Evolutionary conservation across 768 basidiomycete species (phyloP).

Genomic region (Phlebiopsis gigantea): DNA sequence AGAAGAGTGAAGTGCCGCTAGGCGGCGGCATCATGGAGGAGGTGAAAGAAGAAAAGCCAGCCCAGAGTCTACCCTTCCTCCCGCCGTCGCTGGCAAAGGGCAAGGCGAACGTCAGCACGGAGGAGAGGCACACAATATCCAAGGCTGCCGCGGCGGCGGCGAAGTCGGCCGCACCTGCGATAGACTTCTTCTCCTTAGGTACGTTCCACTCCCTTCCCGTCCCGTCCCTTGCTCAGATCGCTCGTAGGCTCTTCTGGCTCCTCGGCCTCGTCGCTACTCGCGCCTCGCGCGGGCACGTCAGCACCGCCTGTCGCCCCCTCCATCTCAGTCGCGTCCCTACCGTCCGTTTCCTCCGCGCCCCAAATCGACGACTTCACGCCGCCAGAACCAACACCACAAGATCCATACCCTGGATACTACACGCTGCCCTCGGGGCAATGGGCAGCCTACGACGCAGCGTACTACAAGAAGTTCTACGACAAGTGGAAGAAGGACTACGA

Average conservation of each 20-base stretch:
- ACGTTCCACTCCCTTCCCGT: conserved; percentile 22
- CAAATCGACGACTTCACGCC: conserved; percentile 59
- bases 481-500: conserved; percentile 75
- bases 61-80: conserved; percentile 37
- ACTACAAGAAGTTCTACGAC: conserved; percentile 62
- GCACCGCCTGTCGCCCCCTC: conserved; percentile 19
- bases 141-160: conserved; percentile 7
- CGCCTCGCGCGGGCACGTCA: background rate
- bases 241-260: background rate
- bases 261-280: conserved; percentile 12
- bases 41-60: conserved; percentile 10
- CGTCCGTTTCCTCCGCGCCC: conserved; percentile 60
- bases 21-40: conserved; percentile 13
- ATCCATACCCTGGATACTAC: conserved; percentile 86
- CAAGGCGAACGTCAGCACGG: conserved; percentile 40
- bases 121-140: conserved; percentile 20
- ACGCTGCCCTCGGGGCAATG: conserved; percentile 76
- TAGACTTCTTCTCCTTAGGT: conserved; percentile 72
- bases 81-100: conserved; percentile 59
- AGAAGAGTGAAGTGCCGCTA: conserved; percentile 9
- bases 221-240: background rate
- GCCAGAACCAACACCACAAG: conserved; percentile 68
- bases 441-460: conserved; percentile 65
- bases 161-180: conserved; percentile 29
- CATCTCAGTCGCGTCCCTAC: conserved; percentile 18